These are phyloP conservation scores for Yamagishiella unicocca DNA, from an alignment of 139 green algal genomes.

Conservation along the genomic window DNA sequence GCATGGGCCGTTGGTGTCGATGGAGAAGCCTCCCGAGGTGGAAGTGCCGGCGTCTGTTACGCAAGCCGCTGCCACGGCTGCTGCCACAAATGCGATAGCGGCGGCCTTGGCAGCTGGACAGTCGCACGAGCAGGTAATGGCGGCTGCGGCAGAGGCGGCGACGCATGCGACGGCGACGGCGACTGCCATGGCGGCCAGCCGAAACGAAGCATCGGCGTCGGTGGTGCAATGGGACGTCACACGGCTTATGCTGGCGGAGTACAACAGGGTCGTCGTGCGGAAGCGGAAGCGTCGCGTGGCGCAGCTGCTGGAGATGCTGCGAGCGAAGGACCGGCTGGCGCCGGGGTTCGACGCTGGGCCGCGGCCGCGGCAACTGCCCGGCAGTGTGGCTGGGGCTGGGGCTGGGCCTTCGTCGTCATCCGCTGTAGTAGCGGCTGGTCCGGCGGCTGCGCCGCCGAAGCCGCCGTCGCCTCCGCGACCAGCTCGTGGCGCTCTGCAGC, in stretches of 20 bases:
- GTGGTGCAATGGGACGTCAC: slow-evolving; percentile 48
- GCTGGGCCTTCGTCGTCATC: background rate
- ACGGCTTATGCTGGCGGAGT: slow-evolving; percentile 18
- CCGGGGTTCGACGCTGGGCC: slow-evolving; percentile 22
- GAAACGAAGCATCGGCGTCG: background rate
- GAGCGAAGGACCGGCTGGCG: background rate
- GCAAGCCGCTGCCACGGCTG: background rate
- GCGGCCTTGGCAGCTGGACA: slow-evolving; percentile 1
- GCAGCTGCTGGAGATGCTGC: slow-evolving; percentile 39
- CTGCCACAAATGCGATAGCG: background rate
- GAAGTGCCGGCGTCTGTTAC: background rate
- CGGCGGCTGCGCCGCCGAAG: background rate
- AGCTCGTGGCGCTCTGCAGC: slow-evolving; percentile 56
- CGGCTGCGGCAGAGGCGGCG: slow-evolving; percentile 25
- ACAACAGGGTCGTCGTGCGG: background rate
- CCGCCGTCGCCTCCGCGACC: background rate
- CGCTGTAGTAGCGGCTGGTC: background rate
- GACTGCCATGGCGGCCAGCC: background rate
- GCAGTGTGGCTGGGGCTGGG: too few species aligned
- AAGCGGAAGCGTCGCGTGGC: slow-evolving; percentile 50
- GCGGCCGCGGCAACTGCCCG: background rate
- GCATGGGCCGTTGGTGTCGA: background rate
- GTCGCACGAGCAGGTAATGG: slow-evolving; percentile 29
- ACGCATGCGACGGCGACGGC: background rate
- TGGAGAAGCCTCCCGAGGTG: background rate